Evolutionary conservation across 176 grass and related monocot species (phyloP).

Genomic region (Thinopyrum elongatum): DNA sequence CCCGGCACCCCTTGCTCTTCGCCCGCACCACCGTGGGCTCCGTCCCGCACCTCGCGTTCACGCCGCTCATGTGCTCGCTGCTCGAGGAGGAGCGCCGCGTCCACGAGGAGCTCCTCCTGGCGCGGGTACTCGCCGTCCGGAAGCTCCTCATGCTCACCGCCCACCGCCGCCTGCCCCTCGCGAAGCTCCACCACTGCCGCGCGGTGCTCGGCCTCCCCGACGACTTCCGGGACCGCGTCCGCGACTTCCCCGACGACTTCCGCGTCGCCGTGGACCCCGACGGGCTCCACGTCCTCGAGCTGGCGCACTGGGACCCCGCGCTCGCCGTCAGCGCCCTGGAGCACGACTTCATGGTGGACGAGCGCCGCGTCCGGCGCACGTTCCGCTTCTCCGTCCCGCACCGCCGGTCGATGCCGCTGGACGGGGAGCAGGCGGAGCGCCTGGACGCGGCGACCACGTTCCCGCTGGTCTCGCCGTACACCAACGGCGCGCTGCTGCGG

Average conservation of each 20-base stretch:
- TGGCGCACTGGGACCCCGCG: constrained; percentile 60
- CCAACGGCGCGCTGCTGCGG: constrained; percentile 54
- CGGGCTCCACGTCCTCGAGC: constrained; percentile 73
- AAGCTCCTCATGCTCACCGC: constrained; percentile 87
- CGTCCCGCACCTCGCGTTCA: constrained; percentile 62
- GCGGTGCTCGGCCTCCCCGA: constrained; percentile 71
- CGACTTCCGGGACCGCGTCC: constrained; percentile 75
- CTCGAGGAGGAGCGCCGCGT: constrained; percentile 63
- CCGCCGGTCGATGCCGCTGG: constrained; percentile 55
- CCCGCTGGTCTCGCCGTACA: constrained; percentile 79
- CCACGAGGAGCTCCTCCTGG: constrained; percentile 48
- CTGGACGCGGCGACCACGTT: constrained; percentile 68
- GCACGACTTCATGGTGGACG: constrained; percentile 68
- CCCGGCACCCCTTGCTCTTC: constrained; percentile 65
- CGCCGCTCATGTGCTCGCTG: constrained; percentile 76
- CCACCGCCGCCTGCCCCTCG: constrained; percentile 57
- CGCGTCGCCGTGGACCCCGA: constrained; percentile 71
- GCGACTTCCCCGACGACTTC: constrained; percentile 63
- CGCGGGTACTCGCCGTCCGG: constrained; percentile 44
- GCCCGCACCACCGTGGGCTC: constrained; percentile 44
- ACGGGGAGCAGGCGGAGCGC: constrained; percentile 47
- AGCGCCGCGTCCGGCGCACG: constrained; percentile 45
- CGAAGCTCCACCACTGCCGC: constrained; percentile 82
- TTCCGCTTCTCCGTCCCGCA: constrained; percentile 75
- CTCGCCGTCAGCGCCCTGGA: constrained; percentile 81